Evolutionary conservation across 2,329 filamentous ascomycete genomes (phyloP), one percentile per base, ranked within the genome.

Genomic region (Xylaria sp.): DNA sequence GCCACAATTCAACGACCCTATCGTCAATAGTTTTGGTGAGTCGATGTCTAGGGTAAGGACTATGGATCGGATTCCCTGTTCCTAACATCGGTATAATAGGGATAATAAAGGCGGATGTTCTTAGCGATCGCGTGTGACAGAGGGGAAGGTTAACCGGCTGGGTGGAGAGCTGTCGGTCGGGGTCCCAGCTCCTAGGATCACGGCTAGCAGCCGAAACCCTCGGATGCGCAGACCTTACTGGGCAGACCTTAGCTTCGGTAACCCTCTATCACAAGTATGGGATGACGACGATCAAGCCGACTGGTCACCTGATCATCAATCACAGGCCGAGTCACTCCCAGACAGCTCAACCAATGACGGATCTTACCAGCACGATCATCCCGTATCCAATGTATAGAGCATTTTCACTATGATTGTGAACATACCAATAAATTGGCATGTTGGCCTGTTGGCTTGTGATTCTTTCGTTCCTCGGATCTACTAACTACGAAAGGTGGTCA

Each of bases 121-220:
- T 46, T 46, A 36, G 33, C 23, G 43, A 46, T 58, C 33, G 36
- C 25, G 20, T 25, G 25, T 57, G 55, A 43, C 20, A 28, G 36
- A 56, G 54, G n/a, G 20, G 8, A 39, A 20, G 10, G 25, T 43
- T 41, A 57, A 61, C 10, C 23, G 13, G 48, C n/a, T 33, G 33
- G 57, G 28, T 61, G 56, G 49, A 51, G 56, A 33, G 59, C 43
- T 31, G 23, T 62, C 9, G 46, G 58, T 61, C 49, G 33, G 61
- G 61, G 58, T 52, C 51, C n/a, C n/a, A 25, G 51, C 33, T 15
- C n/a, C 20, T 31, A 55, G 66, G 62, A 62, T 65, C 62, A 28
- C 62, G 66, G 62, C 51, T 51, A 68, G 43, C n/a, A 62, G 48
- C 66, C 66, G 66, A 68, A 36, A 62, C 25, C 57, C 62, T 52